Evolutionary conservation across 169 alveolate genomes (phyloP).

Genomic region (Eimeria zaria): DNA sequence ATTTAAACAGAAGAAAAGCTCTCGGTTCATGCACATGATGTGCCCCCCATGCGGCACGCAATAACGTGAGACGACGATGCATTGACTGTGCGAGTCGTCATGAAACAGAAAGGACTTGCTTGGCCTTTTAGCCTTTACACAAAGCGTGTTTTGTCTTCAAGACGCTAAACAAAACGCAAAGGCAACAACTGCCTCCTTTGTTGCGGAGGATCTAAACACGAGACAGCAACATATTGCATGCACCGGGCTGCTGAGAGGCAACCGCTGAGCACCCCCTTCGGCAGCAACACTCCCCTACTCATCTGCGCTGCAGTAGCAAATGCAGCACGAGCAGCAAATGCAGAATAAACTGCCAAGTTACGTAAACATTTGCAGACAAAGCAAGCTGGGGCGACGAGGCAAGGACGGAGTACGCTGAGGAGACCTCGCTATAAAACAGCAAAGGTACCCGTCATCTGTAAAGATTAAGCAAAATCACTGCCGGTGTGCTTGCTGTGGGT

Average conservation of each 20-base stretch:
- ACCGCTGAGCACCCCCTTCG: neutral
- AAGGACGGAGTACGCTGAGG: neutral
- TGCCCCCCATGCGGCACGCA: neutral
- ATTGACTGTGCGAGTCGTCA: neutral
- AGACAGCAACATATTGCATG: neutral
- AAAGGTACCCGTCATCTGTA: neutral
- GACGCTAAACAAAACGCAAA: neutral
- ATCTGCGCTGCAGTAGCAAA: neutral
- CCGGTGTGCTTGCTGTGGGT: constrained; percentile 39
- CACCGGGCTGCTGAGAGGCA: neutral
- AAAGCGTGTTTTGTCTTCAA: neutral
- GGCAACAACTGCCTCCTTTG: neutral
- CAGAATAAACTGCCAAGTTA: neutral
- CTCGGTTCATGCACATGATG: neutral
- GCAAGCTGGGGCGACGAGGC: neutral
- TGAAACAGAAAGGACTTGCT: neutral
- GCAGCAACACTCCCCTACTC: neutral
- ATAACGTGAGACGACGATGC: neutral
- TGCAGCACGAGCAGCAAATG: neutral
- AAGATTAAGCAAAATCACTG: neutral
- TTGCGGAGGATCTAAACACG: neutral
- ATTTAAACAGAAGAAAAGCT: neutral
- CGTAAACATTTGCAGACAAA: neutral
- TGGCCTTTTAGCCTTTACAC: neutral
- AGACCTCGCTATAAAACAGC: neutral